Base-by-base conservation (phyloP, 345 rosid species). In the Turritis glabra region DNA sequence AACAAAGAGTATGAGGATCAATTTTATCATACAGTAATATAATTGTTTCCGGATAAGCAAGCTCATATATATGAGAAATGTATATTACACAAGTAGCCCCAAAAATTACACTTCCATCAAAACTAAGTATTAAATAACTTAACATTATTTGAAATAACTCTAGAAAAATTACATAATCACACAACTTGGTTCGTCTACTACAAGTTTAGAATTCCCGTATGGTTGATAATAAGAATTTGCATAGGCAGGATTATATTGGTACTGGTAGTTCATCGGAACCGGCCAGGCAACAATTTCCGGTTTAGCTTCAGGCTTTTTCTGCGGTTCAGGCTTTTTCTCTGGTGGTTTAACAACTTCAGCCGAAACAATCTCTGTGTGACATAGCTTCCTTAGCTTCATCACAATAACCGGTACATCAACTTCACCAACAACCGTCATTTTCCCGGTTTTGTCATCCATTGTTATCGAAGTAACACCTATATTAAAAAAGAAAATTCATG, bases 311-410 rank as follows among this genome's bases (percentile, higher is more conserved):
- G 71, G 67, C 51, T 86, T 64, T 57, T 86, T 64, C 2, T 52
- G 83, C 1, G 84, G 82, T 47, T 83, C 85, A 18, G 85, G 88
- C 25, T 87, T 84, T 80, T 85, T 84, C 79, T 85, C 89, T 0
- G 83, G 84, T 71, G 86, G 85, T 73, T 88, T 90, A 25, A 83
- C 87, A 21, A 76, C 87, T 67, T 87, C 96, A 4, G 85, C 93
- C 6, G 90, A 73, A 13, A 85, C 44, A 11, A 90, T 80, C 0
- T 85, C 84, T 1, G 93, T 64, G 35, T 30, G 38, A 56, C 91
- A 88, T 0, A 82, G 17, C 73, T 88, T 90, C 72, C 86, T 83
- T 63, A 90, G 58, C 71, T 90, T 88, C 55, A 52, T 40, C 53
- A 77, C 91, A 1, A 85, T 52, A 2, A 0, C 1, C 1, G 84